Conservation (phyloP, 352 stramenopile species). For the Pythium graminicola region DNA sequence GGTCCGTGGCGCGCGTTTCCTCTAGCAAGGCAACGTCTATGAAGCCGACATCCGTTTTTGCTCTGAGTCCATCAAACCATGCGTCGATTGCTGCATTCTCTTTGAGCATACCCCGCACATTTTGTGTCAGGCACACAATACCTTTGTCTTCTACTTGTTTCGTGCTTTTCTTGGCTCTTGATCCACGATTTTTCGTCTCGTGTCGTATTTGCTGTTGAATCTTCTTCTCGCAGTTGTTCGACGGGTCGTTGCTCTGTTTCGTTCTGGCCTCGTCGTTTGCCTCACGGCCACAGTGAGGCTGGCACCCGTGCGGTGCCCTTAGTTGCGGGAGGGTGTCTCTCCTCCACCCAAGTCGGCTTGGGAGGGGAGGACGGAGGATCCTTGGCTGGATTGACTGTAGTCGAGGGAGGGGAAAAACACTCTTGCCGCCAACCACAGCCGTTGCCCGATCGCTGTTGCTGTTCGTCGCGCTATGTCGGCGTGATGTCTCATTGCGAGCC, state of each 20-base stretch:
- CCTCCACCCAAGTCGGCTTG: neutral
- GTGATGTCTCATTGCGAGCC: neutral
- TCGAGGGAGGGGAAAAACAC: neutral
- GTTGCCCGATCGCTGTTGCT: neutral
- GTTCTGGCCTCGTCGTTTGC: too few species aligned
- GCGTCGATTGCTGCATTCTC: neutral
- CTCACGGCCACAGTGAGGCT: too few species aligned
- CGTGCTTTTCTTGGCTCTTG: neutral
- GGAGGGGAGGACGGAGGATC: neutral
- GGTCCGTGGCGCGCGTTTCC: constrained; percentile 6
- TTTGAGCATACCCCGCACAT: constrained; percentile 3
- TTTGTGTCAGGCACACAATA: constrained; percentile 9
- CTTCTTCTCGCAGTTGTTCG: neutral
- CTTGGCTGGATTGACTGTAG: neutral
- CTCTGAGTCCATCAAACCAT: constrained; percentile 1
- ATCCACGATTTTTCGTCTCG: neutral
- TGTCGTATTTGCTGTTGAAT: too few species aligned
- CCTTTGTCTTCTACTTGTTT: neutral
- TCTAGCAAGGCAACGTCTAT: constrained; percentile 2
- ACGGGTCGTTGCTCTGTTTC: too few species aligned
- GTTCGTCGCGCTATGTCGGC: neutral
- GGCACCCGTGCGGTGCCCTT: constrained; percentile 12
- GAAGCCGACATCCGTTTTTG: neutral
- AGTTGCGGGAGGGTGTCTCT: neutral
- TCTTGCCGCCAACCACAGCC: neutral